phyloP scores from a whole-genome alignment of 805 yeast species.

The Candida corydali region DNA sequence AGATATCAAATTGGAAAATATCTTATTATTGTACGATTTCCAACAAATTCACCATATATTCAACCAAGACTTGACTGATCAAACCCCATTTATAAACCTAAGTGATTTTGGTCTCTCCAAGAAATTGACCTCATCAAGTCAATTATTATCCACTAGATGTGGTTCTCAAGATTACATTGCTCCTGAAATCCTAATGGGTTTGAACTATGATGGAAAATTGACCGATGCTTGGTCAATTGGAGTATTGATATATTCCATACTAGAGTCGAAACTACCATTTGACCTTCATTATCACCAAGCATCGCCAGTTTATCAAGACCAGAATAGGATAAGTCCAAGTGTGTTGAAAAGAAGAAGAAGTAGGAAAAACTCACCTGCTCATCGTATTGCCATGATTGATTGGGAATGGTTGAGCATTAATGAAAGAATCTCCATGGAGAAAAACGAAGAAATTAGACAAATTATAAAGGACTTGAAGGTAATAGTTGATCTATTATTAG shows the following conservation, averaged over 20 bases:
- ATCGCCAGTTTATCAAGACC: constrained; percentile 3
- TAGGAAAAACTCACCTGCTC: constrained; percentile 58
- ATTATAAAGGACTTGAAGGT: constrained; percentile 20
- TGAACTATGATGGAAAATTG: constrained; percentile 85
- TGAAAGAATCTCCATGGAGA: constrained; percentile 9
- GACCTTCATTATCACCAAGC: constrained; percentile 57
- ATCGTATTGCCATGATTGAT: constrained; percentile 85
- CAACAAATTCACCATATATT: constrained; percentile 26
- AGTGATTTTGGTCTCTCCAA: constrained; percentile 91
- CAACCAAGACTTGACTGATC: neutral
- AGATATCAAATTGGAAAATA: constrained; percentile 86
- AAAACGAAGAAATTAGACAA: constrained; percentile 12
- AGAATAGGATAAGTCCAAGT: constrained; percentile 32
- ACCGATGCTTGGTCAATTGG: constrained; percentile 96
- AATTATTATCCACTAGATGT: constrained; percentile 78
- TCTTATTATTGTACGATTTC: constrained; percentile 42
- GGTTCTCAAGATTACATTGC: constrained; percentile 97
- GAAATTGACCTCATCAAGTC: constrained; percentile 53
- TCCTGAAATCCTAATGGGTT: constrained; percentile 88
- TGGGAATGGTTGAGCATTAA: constrained; percentile 75
- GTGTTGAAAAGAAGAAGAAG: constrained; percentile 39
- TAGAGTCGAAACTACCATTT: constrained; percentile 89
- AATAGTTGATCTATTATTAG: constrained; percentile 31
- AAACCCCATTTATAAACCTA: constrained; percentile 41
- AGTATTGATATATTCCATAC: constrained; percentile 75